Evolutionary conservation across 2,329 filamentous ascomycete species (phyloP), one percentile per base, ranked within the genome.

Genomic region (Aspergillus sp.): DNA sequence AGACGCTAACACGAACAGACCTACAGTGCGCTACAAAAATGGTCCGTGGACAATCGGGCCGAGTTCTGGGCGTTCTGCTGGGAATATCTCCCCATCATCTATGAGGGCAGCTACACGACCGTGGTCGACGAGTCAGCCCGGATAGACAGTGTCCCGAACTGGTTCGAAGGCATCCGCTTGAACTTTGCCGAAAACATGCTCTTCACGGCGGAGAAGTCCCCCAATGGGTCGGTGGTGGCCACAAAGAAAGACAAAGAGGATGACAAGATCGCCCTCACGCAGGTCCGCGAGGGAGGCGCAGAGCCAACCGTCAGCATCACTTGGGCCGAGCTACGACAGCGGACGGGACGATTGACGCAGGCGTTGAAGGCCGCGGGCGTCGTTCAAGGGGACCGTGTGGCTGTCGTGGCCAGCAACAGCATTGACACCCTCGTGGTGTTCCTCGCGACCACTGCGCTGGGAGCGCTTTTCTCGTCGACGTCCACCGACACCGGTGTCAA

Each of bases 101-200:
- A 90, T 61, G 77, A 80, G 33, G 88, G 88, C 26, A 72, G 68
- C 3, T 84, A 82, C 63, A 72, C 70, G 0, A 70, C 65, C 9
- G 83, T 87, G 1, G 85, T 94, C 3, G 88, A 95, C 64, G 85
- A 89, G 61, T 76, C 75, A 0, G 77, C 81, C 1, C 82, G 85
- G 1, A 89, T 95, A 68, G 85, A 90, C 54, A 76, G 77, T 14
- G 79, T 93, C 4, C 90, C 90, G 0, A 73, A 77, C 38, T 95
- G 90, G 90, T 95, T 94, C 68, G 74, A 83, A 1, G 90, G 90
- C 26, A 79, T 91, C 1, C 73, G 76, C 4, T 69, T 94, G 60
- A 95, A 91, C 64, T 93, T 86, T 65, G 86, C 89, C 4, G 89
- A 95, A 73, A 95, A 94, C 65, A 71, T 90, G 22, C 82, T 95